Evolutionary conservation across 2,329 filamentous ascomycete species (phyloP).

Genomic region (Claviceps sp.): DNA sequence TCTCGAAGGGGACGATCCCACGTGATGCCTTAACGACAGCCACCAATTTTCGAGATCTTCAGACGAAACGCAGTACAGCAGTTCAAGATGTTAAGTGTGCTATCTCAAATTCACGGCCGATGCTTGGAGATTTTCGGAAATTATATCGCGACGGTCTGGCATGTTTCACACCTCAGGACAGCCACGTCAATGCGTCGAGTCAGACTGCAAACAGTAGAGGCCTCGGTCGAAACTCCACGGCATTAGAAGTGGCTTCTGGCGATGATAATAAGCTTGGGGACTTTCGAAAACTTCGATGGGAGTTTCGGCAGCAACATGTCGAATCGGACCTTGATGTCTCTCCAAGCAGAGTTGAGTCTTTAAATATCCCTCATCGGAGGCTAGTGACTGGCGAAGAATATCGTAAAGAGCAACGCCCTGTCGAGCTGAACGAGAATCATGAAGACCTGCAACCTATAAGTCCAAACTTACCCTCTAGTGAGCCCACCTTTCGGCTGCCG

Average conservation of each 20-base stretch:
- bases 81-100: neutral
- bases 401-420: neutral
- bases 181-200: neutral
- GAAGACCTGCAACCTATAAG: neutral
- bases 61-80: neutral
- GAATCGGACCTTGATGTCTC: neutral
- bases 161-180: neutral
- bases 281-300: neutral
- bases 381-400: neutral
- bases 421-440: neutral
- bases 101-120: neutral
- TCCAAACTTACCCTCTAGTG: neutral
- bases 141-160: neutral
- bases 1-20: neutral
- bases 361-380: neutral
- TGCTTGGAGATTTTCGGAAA: slow-evolving; percentile 6
- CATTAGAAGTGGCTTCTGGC: neutral
- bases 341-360: neutral
- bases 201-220: neutral
- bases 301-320: neutral
- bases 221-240: too few species aligned
- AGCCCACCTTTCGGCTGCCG: neutral
- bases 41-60: neutral
- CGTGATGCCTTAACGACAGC: neutral
- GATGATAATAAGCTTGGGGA: slow-evolving; percentile 1